These are phyloP conservation scores for Penicillium riverlandense DNA, from an alignment of 495 filamentous ascomycete species.

Conservation along the genomic window DNA sequence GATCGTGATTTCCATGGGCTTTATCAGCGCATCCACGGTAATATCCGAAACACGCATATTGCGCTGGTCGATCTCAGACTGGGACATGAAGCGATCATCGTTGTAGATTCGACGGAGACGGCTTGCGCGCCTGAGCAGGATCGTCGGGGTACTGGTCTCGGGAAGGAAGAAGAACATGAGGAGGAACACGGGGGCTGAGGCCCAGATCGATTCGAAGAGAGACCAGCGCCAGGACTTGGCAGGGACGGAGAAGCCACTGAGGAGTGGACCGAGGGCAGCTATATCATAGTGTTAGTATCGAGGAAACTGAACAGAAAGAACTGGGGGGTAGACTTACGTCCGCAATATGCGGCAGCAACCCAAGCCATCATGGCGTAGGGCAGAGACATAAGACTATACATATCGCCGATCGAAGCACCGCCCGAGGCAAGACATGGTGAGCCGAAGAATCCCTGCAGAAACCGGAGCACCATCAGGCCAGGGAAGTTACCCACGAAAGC, in stretches of 20 bases:
- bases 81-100: conserved; percentile 33
- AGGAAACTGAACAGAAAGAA: conserved; percentile 15
- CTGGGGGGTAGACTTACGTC: conserved; percentile 20
- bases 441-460: conserved; percentile 50
- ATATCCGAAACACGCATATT: conserved; percentile 39
- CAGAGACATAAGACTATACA: conserved; percentile 46
- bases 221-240: conserved; percentile 46
- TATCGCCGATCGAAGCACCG: conserved; percentile 47
- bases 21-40: conserved; percentile 52
- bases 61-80: conserved; percentile 45
- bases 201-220: conserved; percentile 43
- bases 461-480: conserved; percentile 43
- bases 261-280: conserved; percentile 54
- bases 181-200: conserved; percentile 41
- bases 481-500: conserved; percentile 41
- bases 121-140: conserved; percentile 49
- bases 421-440: conserved; percentile 46
- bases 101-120: conserved; percentile 44
- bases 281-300: conserved; percentile 29
- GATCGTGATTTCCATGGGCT: conserved; percentile 55
- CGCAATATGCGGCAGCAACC: conserved; percentile 45
- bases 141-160: conserved; percentile 49
- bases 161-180: conserved; percentile 49
- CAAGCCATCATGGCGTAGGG: conserved; percentile 48
- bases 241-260: conserved; percentile 57